Base-by-base conservation (phyloP, 352 stramenopile species). In the Achlya hypogyna region DNA sequence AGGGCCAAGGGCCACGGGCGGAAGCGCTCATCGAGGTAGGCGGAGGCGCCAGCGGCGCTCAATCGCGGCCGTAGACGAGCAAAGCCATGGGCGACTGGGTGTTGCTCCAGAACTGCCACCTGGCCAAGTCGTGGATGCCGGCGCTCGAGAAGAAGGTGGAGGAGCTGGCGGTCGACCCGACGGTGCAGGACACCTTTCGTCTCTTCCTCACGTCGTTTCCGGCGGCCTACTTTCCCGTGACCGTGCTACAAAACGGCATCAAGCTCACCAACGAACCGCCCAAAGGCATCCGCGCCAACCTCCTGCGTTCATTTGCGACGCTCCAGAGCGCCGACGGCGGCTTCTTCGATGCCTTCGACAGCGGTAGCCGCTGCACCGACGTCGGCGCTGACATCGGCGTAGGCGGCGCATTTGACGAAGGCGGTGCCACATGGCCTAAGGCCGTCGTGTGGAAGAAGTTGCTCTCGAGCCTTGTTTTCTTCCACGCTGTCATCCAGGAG, bases 401-500 rank as follows among this genome's bases (percentile, higher is more conserved):
- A 67, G 60, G 84, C 2, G 84, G 81, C 0, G 35, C 65, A 8
- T 91, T 91, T 63, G 82, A 89, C 16, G 79, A 86, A 22, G 83
- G 78, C 1, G 67, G 78, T 27, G 32, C 28, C 12, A 51, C 54
- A 4, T 65, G 52, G 14, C 56, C 75, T 0, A 94, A 94, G 53
- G 73, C 77, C 59, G 60, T 72, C 8, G 83, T 78, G n/a, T 98
- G 88, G 84, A 89, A 96, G 35, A 95, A 94, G 51, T 69, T 98
- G 28, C 76, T 97, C 5, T 84, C 83, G 32, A 87, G 86, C 0
- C 78, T 98, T 22, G 82, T 82, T 5, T 97, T 98, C 65, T 98
- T 98, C 74, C 93, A 98, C 71, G 91, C 92, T 1, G 93, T 97
- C 62, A 88, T 98, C 35, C 87, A 98, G 74, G 93, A 98, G 72